phyloP scores from a whole-genome alignment of 257 asterid species.

The Perilla frutescens region DNA sequence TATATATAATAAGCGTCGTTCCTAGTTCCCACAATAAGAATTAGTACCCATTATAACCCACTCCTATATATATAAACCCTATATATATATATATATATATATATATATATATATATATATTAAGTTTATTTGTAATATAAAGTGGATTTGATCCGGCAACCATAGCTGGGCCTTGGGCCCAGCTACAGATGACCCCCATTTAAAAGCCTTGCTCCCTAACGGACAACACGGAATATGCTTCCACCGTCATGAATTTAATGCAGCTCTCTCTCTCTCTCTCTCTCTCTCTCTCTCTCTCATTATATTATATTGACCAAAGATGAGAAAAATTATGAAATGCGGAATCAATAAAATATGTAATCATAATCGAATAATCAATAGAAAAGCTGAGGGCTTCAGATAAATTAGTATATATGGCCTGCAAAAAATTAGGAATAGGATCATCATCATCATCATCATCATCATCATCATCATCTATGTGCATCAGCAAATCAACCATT shows the following conservation, averaged over 20 bases:
- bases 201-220: conserved; percentile 39
- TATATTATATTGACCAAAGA: not conserved
- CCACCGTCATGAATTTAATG: conserved; percentile 39
- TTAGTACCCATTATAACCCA: too few species aligned
- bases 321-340: conserved; percentile 3
- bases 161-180: conserved; percentile 37
- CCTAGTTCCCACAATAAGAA: too few species aligned
- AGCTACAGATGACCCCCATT: conserved; percentile 31
- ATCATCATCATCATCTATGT: conserved; percentile 15
- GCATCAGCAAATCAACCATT: conserved; percentile 4
- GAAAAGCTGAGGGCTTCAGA: not conserved
- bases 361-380: not conserved
- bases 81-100: too few species aligned
- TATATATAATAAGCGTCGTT: too few species aligned
- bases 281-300: not conserved
- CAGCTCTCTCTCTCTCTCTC: not conserved
- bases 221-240: conserved; percentile 32
- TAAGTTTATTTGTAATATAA: too few species aligned
- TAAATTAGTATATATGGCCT: conserved; percentile 1
- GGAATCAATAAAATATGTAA: not conserved
- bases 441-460: conserved; percentile 9
- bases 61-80: too few species aligned
- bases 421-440: conserved; percentile 11
- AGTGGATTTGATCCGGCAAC: conserved; percentile 19
- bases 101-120: too few species aligned